Evolutionary conservation across 108 stramenopile genomes (phyloP).

Genomic region (Skeletonema grethae): DNA sequence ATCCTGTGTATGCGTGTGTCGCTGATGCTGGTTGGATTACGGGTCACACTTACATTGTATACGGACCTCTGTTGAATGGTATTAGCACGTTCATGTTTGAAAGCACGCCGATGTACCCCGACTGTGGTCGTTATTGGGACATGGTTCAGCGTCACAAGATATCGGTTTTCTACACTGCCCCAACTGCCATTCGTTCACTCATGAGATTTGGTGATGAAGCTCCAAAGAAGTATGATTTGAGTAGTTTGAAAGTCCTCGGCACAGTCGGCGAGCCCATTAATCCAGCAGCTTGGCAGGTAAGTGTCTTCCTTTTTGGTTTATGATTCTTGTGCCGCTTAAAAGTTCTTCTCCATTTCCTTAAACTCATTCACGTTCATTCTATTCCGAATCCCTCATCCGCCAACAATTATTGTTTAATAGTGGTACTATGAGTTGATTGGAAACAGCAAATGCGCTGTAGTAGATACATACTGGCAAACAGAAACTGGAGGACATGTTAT

Average conservation of each 20-base stretch:
- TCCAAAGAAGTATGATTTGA: constrained; percentile 86
- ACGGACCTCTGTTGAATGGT: constrained; percentile 94
- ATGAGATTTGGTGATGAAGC: constrained; percentile 92
- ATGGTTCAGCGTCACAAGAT: constrained; percentile 90
- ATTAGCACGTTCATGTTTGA: constrained; percentile 96
- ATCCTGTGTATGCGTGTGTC: constrained; percentile 92
- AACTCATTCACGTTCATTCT: too few species aligned
- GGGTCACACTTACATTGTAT: constrained; percentile 96
- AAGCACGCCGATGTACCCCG: constrained; percentile 91
- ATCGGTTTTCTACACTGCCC: constrained; percentile 88
- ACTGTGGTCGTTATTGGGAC: constrained; percentile 88
- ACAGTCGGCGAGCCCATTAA: constrained; percentile 99
- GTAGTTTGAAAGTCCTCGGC: constrained; percentile 87
- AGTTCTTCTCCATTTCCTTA: too few species aligned
- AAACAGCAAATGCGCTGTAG: constrained; percentile 83
- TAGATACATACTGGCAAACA: constrained; percentile 99
- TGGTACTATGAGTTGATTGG: constrained; percentile 98
- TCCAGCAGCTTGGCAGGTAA: constrained; percentile 88
- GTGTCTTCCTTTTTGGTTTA: too few species aligned
- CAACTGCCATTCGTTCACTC: constrained; percentile 96
- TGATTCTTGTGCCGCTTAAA: too few species aligned
- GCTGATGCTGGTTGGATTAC: constrained; percentile 97
- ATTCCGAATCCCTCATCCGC: too few species aligned
- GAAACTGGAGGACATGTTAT: constrained; percentile 98
- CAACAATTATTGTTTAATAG: constrained; percentile 10